Evolutionary conservation across 2,329 filamentous ascomycete genomes (phyloP), one percentile per base, ranked within the genome.

Genomic region (Biscogniauxia marginata): DNA sequence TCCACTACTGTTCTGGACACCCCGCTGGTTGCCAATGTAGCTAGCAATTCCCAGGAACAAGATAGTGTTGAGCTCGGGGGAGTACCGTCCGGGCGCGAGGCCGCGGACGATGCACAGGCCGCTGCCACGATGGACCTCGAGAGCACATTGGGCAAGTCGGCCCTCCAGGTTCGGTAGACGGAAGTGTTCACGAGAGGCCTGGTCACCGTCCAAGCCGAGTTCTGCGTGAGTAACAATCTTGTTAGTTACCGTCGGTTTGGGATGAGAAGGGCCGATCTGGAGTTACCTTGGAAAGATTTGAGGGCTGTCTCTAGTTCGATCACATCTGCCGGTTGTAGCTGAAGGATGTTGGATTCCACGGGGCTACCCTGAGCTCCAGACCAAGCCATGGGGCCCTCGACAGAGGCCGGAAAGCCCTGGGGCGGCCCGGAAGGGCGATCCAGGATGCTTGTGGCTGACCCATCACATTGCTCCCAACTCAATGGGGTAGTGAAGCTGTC

Each of bases 91-190:
- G 0, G 78, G 73, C 13, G 79, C 74, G 1, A 87, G 70, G 3
- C 84, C 84, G 4, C 78, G 76, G 43, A 88, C 66, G 7, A 86
- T 74, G 49, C 76, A 77, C 60, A 87, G 78, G 0, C 84, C 84
- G 7, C 61, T 65, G 3, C 77, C 77, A 7, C 68, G 58, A 54
- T 81, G 74, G 22, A 82, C 54, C 20, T 69, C 65, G 9, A 64
- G 50, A 3, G 74, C 68, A 18, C 71, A 72, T 11, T 65, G 54
- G 6, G 69, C 51, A 20, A 82, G 75, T 5, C 61, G 67, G 0
- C 63, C 45, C 7, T 63, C 65, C 13, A 81, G 62, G 1, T 47
- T 64, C 0, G 76, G 75, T 2, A 82, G 71, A 1, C 70, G 70
- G 54, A 82, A 82, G 54, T 66, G 75, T 16, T 71, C 65, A 2